Base-by-base conservation (phyloP, 2,329 filamentous ascomycete species). In the Apiospora sp. region DNA sequence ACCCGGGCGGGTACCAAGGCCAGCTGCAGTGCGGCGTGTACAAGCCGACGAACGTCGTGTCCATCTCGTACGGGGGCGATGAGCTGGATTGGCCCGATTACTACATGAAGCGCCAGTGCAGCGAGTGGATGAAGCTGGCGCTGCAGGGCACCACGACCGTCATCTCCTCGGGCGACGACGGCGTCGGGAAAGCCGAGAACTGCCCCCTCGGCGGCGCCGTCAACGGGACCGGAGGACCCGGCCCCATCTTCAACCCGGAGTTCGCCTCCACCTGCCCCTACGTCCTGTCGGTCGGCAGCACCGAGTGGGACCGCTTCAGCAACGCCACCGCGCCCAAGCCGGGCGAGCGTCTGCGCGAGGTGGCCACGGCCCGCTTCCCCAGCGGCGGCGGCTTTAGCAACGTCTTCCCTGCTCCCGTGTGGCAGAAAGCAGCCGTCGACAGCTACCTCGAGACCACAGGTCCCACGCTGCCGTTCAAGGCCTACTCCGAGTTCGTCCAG, bases 241-340 rank as follows among this genome's bases (percentile, higher is more conserved):
- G 37, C 6, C 37, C 4, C 19, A 83, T 80, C 43, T 90, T 91
- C 75, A 79, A 86, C 16, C 86, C 89, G 19, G 84, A 80, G 3
- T 91, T 90, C 78, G 89, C 89, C 0, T 86, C 86, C 1, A 83
- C 85, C 0, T 91, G 89, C 75, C 88, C 88, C 0, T 91, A 87
- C 75, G 85, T 91, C 54, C 91, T 89, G 0, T 79, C 87, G 0
- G 88, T 92, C 0, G 90, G 90, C 30, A 89, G 86, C 0, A 92
- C 90, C 0, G 72, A 68, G 69, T 89, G 90, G 0, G 91, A 92
- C 77, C 79, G 78, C 48, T 86, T 86, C 7, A 84, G 87, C 67
- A 78, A 84, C 30, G 71, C 43, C 27, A 76, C 76, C 1, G 13
- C 75, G 14, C 68, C 71, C 19, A 16, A 27, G n/a, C 75, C 74